A percentile compares a stretch with the other conserved stretches of the same genome.
These are phyloP conservation scores for Inonotus obliquus DNA, from an alignment of 1,284 basidiomycete species.

Conservation along the genomic window DNA sequence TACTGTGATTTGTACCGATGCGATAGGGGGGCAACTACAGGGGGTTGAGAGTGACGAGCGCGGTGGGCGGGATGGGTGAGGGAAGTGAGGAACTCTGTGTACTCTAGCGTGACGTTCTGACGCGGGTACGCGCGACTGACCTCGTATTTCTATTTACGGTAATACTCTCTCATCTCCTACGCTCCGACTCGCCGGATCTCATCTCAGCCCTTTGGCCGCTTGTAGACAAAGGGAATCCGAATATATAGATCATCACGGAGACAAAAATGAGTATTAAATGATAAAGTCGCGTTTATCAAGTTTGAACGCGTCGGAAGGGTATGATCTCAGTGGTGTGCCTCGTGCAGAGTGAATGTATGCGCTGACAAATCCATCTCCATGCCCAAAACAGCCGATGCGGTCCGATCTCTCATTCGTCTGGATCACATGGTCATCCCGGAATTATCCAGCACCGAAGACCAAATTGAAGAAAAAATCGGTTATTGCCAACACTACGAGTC, in stretches of 20 bases:
- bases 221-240: neutral
- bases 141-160: neutral
- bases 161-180: neutral
- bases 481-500: too few species aligned
- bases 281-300: neutral
- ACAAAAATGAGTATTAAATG: neutral
- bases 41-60: neutral
- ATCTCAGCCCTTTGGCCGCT: neutral
- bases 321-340: neutral
- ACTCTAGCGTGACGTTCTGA: neutral
- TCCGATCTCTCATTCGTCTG: neutral
- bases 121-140: constrained; percentile 12
- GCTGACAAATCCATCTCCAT: neutral
- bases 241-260: neutral
- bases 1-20: too few species aligned
- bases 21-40: neutral
- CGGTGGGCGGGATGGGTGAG: neutral
- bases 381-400: neutral
- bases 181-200: neutral
- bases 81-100: neutral
- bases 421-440: neutral
- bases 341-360: neutral
- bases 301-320: neutral
- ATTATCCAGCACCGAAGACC: too few species aligned
- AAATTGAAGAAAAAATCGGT: too few species aligned